These are phyloP conservation scores for Astrothelium macrocarpum DNA, from an alignment of 495 filamentous ascomycete genomes.

Conservation along the genomic window DNA sequence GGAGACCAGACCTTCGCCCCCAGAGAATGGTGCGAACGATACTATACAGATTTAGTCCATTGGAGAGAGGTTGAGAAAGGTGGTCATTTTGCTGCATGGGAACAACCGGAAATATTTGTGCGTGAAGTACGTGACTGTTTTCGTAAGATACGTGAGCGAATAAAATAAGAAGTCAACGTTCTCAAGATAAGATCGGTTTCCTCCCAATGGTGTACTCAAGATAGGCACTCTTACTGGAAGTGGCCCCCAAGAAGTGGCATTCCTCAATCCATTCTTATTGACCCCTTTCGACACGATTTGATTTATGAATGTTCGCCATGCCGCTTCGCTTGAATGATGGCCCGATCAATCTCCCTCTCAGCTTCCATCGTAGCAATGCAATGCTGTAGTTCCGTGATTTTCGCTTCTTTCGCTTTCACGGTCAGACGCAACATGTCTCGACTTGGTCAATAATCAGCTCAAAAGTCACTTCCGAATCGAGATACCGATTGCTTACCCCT, in stretches of 20 bases:
- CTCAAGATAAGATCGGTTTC: not conserved
- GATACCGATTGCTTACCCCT: slow-evolving; percentile 26
- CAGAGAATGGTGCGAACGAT: slow-evolving; percentile 7
- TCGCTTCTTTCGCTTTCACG: slow-evolving; percentile 51
- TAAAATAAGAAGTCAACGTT: not conserved
- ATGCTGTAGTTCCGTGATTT: slow-evolving; percentile 43
- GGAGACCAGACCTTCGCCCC: slow-evolving; percentile 5
- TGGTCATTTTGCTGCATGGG: slow-evolving; percentile 4
- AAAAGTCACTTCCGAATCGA: not conserved
- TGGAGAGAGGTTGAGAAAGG: not conserved
- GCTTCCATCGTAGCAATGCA: slow-evolving; percentile 42
- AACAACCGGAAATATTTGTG: not conserved
- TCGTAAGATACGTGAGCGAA: not conserved
- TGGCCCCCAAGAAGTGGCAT: too few species aligned
- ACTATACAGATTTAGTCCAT: not conserved
- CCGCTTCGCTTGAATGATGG: slow-evolving; percentile 10
- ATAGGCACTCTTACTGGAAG: too few species aligned
- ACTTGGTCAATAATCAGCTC: not conserved
- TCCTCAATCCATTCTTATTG: too few species aligned
- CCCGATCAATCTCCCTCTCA: slow-evolving; percentile 43
- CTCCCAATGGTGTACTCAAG: not conserved
- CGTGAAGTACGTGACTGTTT: not conserved
- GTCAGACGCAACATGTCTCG: slow-evolving; percentile 53
- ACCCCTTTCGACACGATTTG: too few species aligned
- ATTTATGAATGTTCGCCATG: slow-evolving; percentile 7